A percentile compares a stretch with the other conserved stretches of the same genome.
Conservation (phyloP, 2,329 filamentous ascomycete genomes). For the Harringtonia lauricola region DNA sequence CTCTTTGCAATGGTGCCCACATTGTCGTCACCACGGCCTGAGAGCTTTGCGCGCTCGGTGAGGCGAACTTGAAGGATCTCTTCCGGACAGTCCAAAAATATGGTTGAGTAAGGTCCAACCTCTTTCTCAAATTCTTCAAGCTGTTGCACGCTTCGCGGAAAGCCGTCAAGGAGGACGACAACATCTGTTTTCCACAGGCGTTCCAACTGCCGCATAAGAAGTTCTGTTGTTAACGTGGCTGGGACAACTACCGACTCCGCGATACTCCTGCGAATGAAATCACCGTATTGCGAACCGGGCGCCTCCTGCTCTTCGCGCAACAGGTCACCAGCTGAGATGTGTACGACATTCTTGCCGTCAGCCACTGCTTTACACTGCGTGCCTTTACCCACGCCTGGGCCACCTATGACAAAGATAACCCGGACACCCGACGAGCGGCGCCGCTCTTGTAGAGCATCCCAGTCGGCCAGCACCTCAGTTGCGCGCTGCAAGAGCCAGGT, state of each 20-base stretch:
- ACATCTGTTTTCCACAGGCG: not conserved
- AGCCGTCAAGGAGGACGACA: not conserved
- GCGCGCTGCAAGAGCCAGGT: not conserved
- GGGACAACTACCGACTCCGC: not conserved
- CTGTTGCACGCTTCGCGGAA: not conserved
- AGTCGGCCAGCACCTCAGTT: not conserved
- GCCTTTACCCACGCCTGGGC: not conserved
- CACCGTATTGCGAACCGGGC: not conserved
- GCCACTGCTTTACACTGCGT: not conserved
- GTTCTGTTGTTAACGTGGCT: not conserved
- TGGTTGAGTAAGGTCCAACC: too few species aligned
- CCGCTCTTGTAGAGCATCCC: not conserved
- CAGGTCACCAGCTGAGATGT: not conserved
- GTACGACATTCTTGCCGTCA: not conserved
- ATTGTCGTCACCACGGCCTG: too few species aligned
- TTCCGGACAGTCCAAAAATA: too few species aligned
- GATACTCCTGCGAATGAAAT: not conserved
- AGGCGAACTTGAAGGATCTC: too few species aligned
- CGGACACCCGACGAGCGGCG: not conserved
- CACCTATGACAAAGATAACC: not conserved
- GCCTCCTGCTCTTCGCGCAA: not conserved
- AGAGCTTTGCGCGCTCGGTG: too few species aligned
- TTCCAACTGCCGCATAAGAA: too few species aligned
- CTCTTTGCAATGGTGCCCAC: too few species aligned
- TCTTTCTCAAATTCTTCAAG: not conserved